phyloP scores from a whole-genome alignment of 2,329 filamentous ascomycete genomes.

The Aureobasidium sp. region DNA sequence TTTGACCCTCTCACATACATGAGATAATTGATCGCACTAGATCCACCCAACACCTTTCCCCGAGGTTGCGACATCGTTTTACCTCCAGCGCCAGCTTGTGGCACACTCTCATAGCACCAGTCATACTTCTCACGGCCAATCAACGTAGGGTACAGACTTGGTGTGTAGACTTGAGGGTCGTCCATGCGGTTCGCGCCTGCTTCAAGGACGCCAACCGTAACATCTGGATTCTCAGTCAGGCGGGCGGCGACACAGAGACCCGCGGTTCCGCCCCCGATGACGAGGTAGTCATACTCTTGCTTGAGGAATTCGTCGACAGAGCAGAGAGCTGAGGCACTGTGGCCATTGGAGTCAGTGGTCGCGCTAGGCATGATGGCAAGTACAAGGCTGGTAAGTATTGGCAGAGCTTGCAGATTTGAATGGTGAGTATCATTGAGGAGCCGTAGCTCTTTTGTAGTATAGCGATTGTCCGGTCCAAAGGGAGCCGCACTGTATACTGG shows the following conservation, averaged over 20 bases:
- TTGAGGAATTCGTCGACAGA: conserved; percentile 23
- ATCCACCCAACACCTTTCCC: conserved; percentile 34
- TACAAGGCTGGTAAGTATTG: background rate
- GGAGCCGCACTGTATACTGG: background rate
- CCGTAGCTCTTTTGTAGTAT: background rate
- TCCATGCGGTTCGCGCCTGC: conserved; percentile 25
- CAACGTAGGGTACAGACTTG: conserved; percentile 27
- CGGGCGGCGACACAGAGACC: conserved; percentile 20
- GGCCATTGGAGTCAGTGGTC: background rate
- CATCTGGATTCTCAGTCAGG: conserved; percentile 18
- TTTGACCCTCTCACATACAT: conserved; percentile 30
- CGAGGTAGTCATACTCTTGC: conserved; percentile 24
- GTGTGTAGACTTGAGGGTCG: conserved; percentile 28
- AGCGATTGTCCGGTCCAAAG: background rate
- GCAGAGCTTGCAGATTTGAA: background rate
- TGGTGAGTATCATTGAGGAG: background rate
- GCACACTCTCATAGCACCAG: conserved; percentile 26
- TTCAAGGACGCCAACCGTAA: conserved; percentile 29
- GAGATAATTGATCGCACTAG: conserved; percentile 35
- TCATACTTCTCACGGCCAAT: conserved; percentile 30
- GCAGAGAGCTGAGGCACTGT: conserved; percentile 16
- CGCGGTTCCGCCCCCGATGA: conserved; percentile 20
- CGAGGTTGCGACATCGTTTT: conserved; percentile 29
- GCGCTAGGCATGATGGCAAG: background rate
- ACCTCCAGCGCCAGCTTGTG: conserved; percentile 22